phyloP scores from a whole-genome alignment of 2,329 filamentous ascomycete genomes.

The Aspergillus pseudotamarii region DNA sequence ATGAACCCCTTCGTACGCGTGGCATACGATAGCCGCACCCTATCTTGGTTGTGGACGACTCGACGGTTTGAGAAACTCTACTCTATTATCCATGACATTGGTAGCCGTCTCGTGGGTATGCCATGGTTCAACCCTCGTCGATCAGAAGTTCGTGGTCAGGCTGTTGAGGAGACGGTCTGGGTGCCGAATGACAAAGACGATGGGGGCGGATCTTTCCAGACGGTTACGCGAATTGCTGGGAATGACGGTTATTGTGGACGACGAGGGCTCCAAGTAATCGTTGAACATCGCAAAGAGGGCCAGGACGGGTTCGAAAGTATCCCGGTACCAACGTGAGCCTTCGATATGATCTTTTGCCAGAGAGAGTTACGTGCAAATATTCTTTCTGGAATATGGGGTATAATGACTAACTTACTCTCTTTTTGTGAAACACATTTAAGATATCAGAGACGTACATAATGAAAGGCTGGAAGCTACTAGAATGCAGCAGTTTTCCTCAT shows the following conservation, averaged over 20 bases:
- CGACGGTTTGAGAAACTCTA: slow-evolving; percentile 69
- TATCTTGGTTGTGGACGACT: slow-evolving; percentile 62
- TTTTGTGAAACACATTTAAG: neutral
- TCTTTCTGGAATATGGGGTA: neutral
- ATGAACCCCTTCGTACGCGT: slow-evolving; percentile 77
- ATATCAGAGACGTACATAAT: neutral
- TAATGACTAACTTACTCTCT: neutral
- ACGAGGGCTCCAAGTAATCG: slow-evolving; percentile 47
- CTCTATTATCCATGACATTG: slow-evolving; percentile 59
- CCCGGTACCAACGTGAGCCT: slow-evolving; percentile 35
- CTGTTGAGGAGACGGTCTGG: slow-evolving; percentile 45
- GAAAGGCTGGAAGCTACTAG: neutral
- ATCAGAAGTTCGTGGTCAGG: slow-evolving; percentile 60
- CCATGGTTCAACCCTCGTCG: slow-evolving; percentile 65
- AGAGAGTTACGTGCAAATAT: neutral
- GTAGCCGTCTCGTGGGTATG: slow-evolving; percentile 59
- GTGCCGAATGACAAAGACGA: slow-evolving; percentile 31
- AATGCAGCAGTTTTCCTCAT: too few species aligned
- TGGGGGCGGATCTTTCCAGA: slow-evolving; percentile 43
- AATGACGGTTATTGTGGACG: slow-evolving; percentile 51
- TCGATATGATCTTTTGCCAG: neutral
- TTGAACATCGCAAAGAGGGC: slow-evolving; percentile 44
- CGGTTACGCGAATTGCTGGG: slow-evolving; percentile 40
- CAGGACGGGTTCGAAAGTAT: slow-evolving; percentile 51
- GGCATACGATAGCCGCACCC: slow-evolving; percentile 62